Base-by-base conservation (phyloP, 139 green algal species). In the Chlorella sp. region DNA sequence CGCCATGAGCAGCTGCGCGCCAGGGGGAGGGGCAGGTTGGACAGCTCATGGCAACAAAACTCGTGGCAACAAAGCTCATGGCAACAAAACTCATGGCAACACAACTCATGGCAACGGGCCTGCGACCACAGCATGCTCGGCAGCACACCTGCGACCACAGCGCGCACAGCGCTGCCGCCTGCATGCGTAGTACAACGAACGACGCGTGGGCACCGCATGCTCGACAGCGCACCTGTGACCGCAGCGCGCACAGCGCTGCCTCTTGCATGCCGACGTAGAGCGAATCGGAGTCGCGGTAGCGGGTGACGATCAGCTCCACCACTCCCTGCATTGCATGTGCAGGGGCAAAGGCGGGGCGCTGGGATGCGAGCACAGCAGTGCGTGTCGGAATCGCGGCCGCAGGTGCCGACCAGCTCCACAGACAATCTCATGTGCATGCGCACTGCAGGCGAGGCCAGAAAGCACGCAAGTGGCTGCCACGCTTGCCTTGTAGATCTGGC, bases 1-100 rank as follows among this genome's bases (percentile, higher is more conserved):
- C 62, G 89, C 87, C 94, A 97, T 97, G 41, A 97, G 90, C 81
- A 97, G 91, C 89, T 96, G 87, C 60, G 30, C 22, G 38, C 16
- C 3, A 6, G 69, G 40, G 26, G 16, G 68, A 14, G 84, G 85
- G 68, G 34, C 14, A 11, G 36, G 34, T n/a, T n/a, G n/a, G n/a
- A n/a, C n/a, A n/a, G n/a, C n/a, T n/a, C n/a, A n/a, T n/a, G n/a
- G n/a, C n/a, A n/a, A n/a, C n/a, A n/a, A n/a, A n/a, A n/a, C n/a
- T n/a, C n/a, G n/a, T n/a, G n/a, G n/a, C n/a, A n/a, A n/a, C n/a
- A n/a, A n/a, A n/a, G n/a, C n/a, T n/a, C n/a, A n/a, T n/a, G n/a
- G n/a, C n/a, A n/a, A n/a, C n/a, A n/a, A n/a, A n/a, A n/a, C n/a
- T n/a, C n/a, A n/a, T n/a, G n/a, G n/a, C n/a, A n/a, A n/a, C n/a